These are phyloP conservation scores for Backusella westeae DNA, from an alignment of 192 early-diverging fungal species.

Conservation along the genomic window DNA sequence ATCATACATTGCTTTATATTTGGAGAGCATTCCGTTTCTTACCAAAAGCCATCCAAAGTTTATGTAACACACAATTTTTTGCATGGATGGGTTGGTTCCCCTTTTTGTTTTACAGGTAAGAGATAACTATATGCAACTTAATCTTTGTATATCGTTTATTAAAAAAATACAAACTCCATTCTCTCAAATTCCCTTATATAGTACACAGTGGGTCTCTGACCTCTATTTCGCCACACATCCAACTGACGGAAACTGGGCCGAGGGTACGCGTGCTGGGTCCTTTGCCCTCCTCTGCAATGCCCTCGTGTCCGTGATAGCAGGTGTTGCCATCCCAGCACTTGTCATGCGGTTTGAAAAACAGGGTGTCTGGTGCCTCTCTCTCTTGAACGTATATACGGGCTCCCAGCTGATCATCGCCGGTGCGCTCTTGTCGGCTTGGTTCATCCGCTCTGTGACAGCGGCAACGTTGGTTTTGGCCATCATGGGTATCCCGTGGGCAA, in stretches of 20 bases:
- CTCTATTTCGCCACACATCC: slow-evolving; percentile 45
- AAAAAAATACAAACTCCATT: neutral
- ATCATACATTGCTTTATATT: slow-evolving; percentile 47
- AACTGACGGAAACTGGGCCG: slow-evolving; percentile 34
- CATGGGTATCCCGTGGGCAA: slow-evolving; percentile 88
- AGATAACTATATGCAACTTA: slow-evolving; percentile 36
- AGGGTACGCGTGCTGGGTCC: slow-evolving; percentile 79
- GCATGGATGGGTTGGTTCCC: slow-evolving; percentile 99
- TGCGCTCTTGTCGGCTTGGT: slow-evolving; percentile 67
- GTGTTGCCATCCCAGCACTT: slow-evolving; percentile 57
- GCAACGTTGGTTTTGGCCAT: slow-evolving; percentile 71
- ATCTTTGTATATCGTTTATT: neutral
- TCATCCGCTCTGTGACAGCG: slow-evolving; percentile 48
- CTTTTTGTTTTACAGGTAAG: slow-evolving; percentile 88
- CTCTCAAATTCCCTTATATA: neutral
- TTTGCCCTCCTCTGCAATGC: slow-evolving; percentile 83
- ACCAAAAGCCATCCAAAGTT: slow-evolving; percentile 67
- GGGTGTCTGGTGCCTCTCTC: slow-evolving; percentile 31
- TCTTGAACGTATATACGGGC: slow-evolving; percentile 66
- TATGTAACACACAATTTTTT: slow-evolving; percentile 92
- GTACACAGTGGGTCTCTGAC: slow-evolving; percentile 69
- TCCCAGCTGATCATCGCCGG: slow-evolving; percentile 66
- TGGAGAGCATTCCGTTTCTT: slow-evolving; percentile 62
- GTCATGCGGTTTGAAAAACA: slow-evolving; percentile 25
- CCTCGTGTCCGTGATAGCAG: slow-evolving; percentile 66